Evolutionary conservation across 441 rosid genomes (phyloP), one percentile per base, ranked within the genome.

Genomic region (Gossypium davidsonii): DNA sequence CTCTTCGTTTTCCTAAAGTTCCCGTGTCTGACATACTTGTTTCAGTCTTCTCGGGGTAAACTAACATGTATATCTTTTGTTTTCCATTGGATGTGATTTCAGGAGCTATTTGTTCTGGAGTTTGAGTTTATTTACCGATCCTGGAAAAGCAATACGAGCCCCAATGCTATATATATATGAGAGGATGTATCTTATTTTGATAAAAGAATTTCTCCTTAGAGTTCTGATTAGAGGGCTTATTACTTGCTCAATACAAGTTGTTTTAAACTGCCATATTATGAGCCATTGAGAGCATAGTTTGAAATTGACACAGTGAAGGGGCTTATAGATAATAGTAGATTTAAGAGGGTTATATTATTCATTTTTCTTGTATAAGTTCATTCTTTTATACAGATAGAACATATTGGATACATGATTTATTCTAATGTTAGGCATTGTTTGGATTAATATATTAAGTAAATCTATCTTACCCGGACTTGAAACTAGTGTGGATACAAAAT

Each of bases 81-180:
- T 39, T 34, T 85, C 1, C n/a, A 6, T 63, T 14, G 37, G 63
- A 49, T 42, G 17, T 71, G 52, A 55, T 28, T 83, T 64, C 94
- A 93, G 97, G 96, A 79, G 93, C 96, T 61, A 84, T 94, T 73
- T 94, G 97, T 78, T 88, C 97, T 39, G 91, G 95, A 65, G 98
- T 91, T 70, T 84, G 79, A 83, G 59, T 65, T 39, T 66, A 59
- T 57, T 59, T 20, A 23, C 56, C 12, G 77, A 72, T 20, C 69
- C 58, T 3, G 37, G 49, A 18, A 67, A 37, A 34, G 42, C 66
- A 51, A 21, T 14, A 66, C 2, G 20, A 14, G 31, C n/a, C n/a
- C 58, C 3, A 31, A 39, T 51, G 23, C 46, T 2, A 51, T 46
- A 5, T 2, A 5, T 2, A 34, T 34, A 6, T 34, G 23, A 25